Evolutionary conservation across 2,329 filamentous ascomycete species (phyloP).

Genomic region (Talaromyces amestolkiae): DNA sequence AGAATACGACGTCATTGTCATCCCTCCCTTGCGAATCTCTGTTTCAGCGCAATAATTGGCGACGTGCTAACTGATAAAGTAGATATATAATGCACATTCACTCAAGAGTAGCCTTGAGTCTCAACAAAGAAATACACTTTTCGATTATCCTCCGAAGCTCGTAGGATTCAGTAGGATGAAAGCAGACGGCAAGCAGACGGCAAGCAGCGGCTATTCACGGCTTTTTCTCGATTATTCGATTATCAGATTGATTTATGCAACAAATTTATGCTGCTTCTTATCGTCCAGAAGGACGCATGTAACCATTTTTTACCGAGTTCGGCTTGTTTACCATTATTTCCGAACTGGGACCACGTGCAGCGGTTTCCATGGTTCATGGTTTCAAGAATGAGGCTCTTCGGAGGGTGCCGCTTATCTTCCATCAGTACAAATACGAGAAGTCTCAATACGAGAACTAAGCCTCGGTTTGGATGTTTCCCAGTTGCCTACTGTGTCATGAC

Average conservation of each 20-base stretch:
- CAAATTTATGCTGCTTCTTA: neutral
- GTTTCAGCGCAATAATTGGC: neutral
- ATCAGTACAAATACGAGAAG: neutral
- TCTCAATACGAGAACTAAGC: no score
- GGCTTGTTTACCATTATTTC: neutral
- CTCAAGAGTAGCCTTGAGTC: neutral
- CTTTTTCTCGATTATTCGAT: neutral
- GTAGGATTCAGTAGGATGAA: neutral
- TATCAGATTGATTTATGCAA: neutral
- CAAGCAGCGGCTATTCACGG: neutral
- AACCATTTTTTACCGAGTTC: neutral
- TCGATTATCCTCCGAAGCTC: neutral
- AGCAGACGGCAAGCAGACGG: neutral
- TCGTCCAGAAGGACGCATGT: conserved; percentile 1
- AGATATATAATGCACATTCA: neutral
- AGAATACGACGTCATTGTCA: conserved; percentile 1
- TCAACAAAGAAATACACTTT: neutral
- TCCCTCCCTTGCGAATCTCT: neutral
- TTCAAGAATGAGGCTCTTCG: neutral
- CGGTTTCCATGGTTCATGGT: neutral
- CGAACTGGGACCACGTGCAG: neutral
- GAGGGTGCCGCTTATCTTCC: neutral
- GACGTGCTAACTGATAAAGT: neutral
- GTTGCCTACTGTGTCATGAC: neutral
- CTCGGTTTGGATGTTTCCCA: no score